phyloP scores from a whole-genome alignment of 169 alveolate species.

The Toxoplasma gondii region DNA sequence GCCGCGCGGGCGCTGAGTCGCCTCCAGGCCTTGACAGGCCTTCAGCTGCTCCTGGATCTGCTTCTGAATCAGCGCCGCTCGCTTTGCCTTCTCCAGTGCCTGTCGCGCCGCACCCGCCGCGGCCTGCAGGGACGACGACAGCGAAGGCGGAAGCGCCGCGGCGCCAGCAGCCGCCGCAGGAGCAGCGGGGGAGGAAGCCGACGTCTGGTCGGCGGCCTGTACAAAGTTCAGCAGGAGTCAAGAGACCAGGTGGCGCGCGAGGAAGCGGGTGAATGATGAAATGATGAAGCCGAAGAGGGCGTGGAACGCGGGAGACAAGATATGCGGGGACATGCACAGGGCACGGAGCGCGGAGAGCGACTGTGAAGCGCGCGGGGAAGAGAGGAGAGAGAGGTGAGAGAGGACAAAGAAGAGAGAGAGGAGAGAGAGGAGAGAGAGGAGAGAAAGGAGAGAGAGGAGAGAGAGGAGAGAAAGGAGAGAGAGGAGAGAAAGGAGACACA shows the following conservation, averaged over 20 bases:
- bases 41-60: conserved; percentile 54
- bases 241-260: background rate
- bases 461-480: too few species aligned
- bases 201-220: background rate
- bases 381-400: too few species aligned
- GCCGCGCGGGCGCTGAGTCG: background rate
- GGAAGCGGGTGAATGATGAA: too few species aligned
- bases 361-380: too few species aligned
- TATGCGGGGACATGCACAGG: too few species aligned
- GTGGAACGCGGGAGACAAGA: too few species aligned
- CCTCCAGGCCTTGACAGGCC: background rate
- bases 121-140: conserved; percentile 19
- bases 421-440: too few species aligned
- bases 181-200: background rate
- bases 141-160: background rate
- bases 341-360: too few species aligned
- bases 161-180: background rate
- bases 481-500: too few species aligned
- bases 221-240: background rate
- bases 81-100: conserved; percentile 58
- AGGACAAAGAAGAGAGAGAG: too few species aligned
- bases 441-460: too few species aligned
- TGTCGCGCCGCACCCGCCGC: conserved; percentile 54
- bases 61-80: conserved; percentile 56
- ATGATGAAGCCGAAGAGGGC: too few species aligned